Percentiles rank a stretch among this genome's conserved stretches.
These are phyloP conservation scores for Emiliania huxleyi DNA, from an alignment of 78 protist species.

Conservation along the genomic window DNA sequence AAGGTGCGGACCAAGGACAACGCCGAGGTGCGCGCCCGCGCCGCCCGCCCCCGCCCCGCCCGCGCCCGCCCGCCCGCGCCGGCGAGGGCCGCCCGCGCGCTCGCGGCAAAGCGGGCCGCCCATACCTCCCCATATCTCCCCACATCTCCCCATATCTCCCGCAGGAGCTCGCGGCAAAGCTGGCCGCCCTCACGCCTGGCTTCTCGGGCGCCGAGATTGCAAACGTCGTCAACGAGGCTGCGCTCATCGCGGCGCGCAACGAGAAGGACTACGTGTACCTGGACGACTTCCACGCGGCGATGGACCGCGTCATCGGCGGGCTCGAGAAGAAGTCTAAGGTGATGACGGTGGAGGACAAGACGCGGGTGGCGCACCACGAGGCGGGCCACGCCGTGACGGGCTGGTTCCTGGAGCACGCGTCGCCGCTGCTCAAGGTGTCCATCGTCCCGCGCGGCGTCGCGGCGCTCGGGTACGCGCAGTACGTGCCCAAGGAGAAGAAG, in stretches of 20 bases:
- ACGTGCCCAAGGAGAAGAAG: constrained; percentile 87
- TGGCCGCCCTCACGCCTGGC: constrained; percentile 68
- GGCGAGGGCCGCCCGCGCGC: neutral
- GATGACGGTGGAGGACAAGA: constrained; percentile 70
- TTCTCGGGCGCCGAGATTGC: constrained; percentile 94
- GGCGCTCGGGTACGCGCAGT: constrained; percentile 89
- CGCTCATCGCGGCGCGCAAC: constrained; percentile 60
- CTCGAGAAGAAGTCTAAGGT: constrained; percentile 53
- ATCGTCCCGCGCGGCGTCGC: constrained; percentile 95
- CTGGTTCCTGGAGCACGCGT: constrained; percentile 94
- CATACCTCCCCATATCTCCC: no score
- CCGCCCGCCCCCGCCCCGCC: neutral
- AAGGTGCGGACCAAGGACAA: constrained; percentile 44
- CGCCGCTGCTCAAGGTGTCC: constrained; percentile 92
- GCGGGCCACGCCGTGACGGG: constrained; percentile 98
- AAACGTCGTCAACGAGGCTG: constrained; percentile 88
- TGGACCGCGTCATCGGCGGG: constrained; percentile 94
- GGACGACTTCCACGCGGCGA: constrained; percentile 87
- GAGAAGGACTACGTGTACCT: constrained; percentile 47
- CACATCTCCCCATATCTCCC: no score
- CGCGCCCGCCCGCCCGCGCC: no score
- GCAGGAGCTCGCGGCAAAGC: constrained; percentile 11
- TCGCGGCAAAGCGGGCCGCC: no score
- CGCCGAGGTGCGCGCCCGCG: constrained; percentile 16
- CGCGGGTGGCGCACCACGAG: constrained; percentile 95